Base-by-base conservation (phyloP, 495 filamentous ascomycete genomes). In the Penicillium verhagenii region DNA sequence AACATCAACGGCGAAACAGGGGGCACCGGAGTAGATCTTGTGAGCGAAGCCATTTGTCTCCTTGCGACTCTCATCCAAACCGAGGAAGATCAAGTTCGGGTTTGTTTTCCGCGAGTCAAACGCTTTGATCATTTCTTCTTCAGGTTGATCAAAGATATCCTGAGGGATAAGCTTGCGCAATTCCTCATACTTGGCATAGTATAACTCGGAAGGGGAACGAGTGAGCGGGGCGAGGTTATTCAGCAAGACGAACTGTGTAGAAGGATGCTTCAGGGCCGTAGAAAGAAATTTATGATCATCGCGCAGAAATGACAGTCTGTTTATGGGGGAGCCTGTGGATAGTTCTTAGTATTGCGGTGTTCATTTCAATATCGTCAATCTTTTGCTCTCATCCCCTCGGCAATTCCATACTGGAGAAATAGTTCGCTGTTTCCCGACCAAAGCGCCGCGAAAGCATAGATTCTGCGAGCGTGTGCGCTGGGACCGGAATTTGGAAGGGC, bases 401-500 rank as follows among this genome's bases (percentile, higher is more conserved):
- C 37, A 29, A 24, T 21, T 16, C 40, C 66, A 37, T 72, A 80
- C 92, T 91, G 53, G 90, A 88, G 77, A 96, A 97, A 81, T 97
- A 98, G 75, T 98, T 97, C 59, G 87, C 85, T 11, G 91, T 84
- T 74, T 97, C 94, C 59, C 79, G 86, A 62, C 94, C 94, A 70
- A 96, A 97, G 55, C 89, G 94, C 44, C 86, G 81, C 39, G 87
- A 83, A 60, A 98, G 75, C 85, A 92, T 92, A 6, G 88, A 90
- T 76, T 92, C 84, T 63, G 89, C 81, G 64, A 87, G 81, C 55
- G 74, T 72, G 61, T 85, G 79, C 8, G 80, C 80, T 45, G 85
- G 82, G 44, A 75, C 74, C 4, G 85, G 85, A 25, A 79, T 64
- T 47, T 73, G 72, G 33, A 70, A 60, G 24, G 56, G 38, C 21